Evolutionary conservation across 1,139 yeast genomes (phyloP).

Genomic region (Yamadazyma diospyri): DNA sequence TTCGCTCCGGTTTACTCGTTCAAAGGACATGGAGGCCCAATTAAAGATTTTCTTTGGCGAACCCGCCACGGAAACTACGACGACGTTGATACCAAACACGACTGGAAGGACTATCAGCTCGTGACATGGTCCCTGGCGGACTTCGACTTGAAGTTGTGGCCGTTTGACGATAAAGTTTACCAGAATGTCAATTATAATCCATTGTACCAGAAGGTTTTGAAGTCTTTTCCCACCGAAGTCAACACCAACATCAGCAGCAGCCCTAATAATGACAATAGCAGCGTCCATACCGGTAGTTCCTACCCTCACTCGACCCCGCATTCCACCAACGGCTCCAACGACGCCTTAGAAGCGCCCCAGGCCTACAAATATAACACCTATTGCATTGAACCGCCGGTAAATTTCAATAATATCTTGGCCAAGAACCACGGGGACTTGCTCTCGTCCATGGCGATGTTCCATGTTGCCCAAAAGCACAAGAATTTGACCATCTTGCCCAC

Average conservation of each 20-base stretch:
- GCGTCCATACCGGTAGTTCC: not conserved
- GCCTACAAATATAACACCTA: conserved; percentile 30
- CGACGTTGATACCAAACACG: conserved; percentile 38
- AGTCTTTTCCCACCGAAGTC: conserved; percentile 12
- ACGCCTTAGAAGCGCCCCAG: conserved; percentile 1
- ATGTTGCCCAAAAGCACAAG: conserved; percentile 29
- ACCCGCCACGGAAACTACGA: conserved; percentile 42
- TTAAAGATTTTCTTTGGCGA: conserved; percentile 88
- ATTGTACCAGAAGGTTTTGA: conserved; percentile 27
- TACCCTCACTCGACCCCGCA: not conserved
- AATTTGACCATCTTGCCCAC: conserved; percentile 21
- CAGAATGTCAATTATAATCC: conserved; percentile 56
- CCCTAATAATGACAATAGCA: not conserved
- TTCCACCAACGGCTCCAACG: not conserved
- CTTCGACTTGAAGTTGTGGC: conserved; percentile 82
- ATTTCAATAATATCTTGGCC: conserved; percentile 31
- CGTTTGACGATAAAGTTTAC: conserved; percentile 57
- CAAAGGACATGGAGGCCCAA: conserved; percentile 80
- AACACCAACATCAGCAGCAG: not conserved
- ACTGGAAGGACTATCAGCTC: conserved; percentile 79
- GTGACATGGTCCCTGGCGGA: conserved; percentile 91
- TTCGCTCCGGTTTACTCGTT: conserved; percentile 55
- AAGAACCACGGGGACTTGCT: conserved; percentile 34
- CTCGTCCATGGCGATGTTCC: conserved; percentile 33
- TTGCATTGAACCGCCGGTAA: conserved; percentile 37